phyloP scores from a whole-genome alignment of 257 asterid species.

The Solanum verrucosum region DNA sequence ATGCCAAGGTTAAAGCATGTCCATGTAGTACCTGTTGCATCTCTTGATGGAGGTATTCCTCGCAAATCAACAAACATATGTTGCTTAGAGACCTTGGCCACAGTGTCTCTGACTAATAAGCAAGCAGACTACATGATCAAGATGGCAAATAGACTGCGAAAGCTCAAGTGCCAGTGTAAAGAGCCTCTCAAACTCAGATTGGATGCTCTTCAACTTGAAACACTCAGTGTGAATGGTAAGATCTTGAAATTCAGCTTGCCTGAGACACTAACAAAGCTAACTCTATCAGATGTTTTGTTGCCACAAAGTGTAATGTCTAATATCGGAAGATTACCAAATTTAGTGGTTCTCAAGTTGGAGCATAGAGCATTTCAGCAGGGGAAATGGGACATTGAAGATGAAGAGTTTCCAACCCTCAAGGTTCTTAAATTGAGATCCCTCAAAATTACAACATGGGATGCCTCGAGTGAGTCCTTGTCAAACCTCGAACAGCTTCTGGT shows the following conservation, averaged over 20 bases:
- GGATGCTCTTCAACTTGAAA: too few relatives aligned
- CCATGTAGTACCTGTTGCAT: background rate
- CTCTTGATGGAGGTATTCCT: background rate
- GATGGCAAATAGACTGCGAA: too few relatives aligned
- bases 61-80: background rate
- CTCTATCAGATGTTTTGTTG: background rate
- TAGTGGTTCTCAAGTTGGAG: too few relatives aligned
- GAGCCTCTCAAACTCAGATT: too few relatives aligned
- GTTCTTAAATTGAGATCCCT: too few relatives aligned
- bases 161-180: too few relatives aligned
- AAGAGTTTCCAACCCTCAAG: too few relatives aligned
- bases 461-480: too few relatives aligned
- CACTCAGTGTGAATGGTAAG: background rate
- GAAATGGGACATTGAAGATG: too few relatives aligned
- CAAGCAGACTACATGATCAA: background rate
- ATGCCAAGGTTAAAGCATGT: background rate
- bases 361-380: too few relatives aligned
- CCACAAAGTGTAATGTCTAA: background rate
- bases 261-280: background rate
- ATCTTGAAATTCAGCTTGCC: background rate
- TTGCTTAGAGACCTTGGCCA: background rate
- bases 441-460: too few relatives aligned
- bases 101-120: background rate
- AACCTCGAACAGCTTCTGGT: background rate
- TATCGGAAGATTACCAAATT: background rate